phyloP scores from a whole-genome alignment of 1,284 basidiomycete species.

The Ganoderma meredithae region DNA sequence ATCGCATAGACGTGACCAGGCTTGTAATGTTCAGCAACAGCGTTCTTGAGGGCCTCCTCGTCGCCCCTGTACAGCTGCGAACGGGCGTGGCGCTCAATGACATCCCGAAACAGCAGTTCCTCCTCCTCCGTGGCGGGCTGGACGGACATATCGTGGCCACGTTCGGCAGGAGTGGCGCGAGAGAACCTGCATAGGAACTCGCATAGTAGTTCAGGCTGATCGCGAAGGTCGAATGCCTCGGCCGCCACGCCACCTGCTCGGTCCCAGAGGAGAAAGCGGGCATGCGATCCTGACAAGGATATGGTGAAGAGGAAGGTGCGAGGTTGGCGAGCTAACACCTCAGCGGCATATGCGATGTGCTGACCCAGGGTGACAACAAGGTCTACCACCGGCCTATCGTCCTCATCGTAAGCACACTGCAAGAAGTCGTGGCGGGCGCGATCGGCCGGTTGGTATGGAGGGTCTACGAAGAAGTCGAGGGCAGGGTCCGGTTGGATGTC shows the following conservation, averaged over 20 bases:
- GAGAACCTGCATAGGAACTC: slow-evolving; percentile 40
- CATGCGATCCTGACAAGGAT: slow-evolving; percentile 33
- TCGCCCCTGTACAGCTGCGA: not conserved
- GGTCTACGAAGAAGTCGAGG: slow-evolving; percentile 22
- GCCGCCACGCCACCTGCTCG: slow-evolving; percentile 40
- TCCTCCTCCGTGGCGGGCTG: slow-evolving; percentile 21
- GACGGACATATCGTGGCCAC: slow-evolving; percentile 36
- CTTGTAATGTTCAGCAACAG: not conserved
- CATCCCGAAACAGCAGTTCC: slow-evolving; percentile 12
- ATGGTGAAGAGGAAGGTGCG: slow-evolving; percentile 36
- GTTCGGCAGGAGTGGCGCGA: slow-evolving; percentile 21
- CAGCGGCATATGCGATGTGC: slow-evolving; percentile 17
- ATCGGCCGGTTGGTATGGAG: not conserved
- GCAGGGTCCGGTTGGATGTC: slow-evolving; percentile 8
- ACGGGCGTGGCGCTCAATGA: slow-evolving; percentile 1
- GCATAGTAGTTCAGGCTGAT: slow-evolving; percentile 27
- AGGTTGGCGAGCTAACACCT: slow-evolving; percentile 20
- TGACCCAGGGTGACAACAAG: slow-evolving; percentile 5
- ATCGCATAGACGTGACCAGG: not conserved
- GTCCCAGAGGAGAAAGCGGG: slow-evolving; percentile 42
- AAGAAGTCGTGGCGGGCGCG: slow-evolving; percentile 8
- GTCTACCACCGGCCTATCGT: not conserved
- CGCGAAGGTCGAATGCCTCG: slow-evolving; percentile 36
- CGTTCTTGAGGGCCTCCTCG: not conserved
- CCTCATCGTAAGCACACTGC: not conserved